Percentiles rank a stretch among this genome's conserved stretches.
phyloP scores from a whole-genome alignment of 441 rosid species.

The Populus hybrid region DNA sequence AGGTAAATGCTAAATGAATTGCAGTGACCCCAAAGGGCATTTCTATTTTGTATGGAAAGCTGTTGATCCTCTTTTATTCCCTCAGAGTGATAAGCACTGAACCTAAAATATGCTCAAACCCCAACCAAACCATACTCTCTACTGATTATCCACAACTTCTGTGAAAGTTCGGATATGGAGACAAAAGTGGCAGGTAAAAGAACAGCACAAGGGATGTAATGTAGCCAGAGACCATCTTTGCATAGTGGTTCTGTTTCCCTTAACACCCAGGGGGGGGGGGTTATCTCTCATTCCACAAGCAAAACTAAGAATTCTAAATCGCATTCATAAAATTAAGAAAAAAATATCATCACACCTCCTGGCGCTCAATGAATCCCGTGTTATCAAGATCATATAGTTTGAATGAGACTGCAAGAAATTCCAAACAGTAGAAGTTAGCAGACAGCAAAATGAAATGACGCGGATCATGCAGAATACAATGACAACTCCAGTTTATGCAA shows the following conservation, averaged over 20 bases:
- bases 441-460: neutral
- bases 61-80: neutral
- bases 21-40: no score
- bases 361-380: slow-evolving; percentile 93
- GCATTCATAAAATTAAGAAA: neutral
- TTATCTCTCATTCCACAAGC: neutral
- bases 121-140: neutral
- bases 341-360: slow-evolving; percentile 52
- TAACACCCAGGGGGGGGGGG: no score
- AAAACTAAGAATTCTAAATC: neutral
- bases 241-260: neutral
- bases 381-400: slow-evolving; percentile 89
- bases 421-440: slow-evolving; percentile 4
- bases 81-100: neutral
- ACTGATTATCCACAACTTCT: neutral
- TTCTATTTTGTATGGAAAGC: neutral
- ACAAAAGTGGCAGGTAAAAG: neutral
- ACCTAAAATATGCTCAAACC: neutral
- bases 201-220: neutral
- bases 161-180: neutral
- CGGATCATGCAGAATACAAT: neutral
- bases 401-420: slow-evolving; percentile 69
- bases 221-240: neutral
- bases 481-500: neutral
- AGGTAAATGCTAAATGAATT: neutral